Evolutionary conservation across 768 basidiomycete genomes (phyloP), one percentile per base, ranked within the genome.

Genomic region (Pisolithus albus): DNA sequence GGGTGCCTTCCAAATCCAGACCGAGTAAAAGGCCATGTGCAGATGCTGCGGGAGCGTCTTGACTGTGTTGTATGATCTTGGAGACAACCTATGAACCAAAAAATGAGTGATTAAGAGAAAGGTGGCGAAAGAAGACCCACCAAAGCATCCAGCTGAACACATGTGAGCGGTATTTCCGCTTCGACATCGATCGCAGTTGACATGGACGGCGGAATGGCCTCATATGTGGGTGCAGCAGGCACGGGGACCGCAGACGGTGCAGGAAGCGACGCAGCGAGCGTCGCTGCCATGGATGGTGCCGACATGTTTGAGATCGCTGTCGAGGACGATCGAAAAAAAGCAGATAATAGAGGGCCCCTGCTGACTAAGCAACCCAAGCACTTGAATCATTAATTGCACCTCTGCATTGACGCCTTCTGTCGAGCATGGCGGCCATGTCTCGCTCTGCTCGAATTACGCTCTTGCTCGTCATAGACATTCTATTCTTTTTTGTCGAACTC

Each of bases 131-230:
- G 37, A 43, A 40, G 30, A 60, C 87, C 66, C 66, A 93, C 93
- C 77, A 95, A 70, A 37, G 84, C 91, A 69, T 92, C 92, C 7
- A 97, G 70, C 68, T 92, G 88, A 13, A 96, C 88, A 52, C 69
- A 74, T 42, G 78, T 82, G 49, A 95, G 70, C 10, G 88, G 80
- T 60, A 93, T 90, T 58, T 89, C 85, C 41, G 85, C 92, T 72
- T 96, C 93, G 57, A 92, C 87, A 70, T 97, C 94, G 65, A 97
- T 84, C 48, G 84, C 85, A 66, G 89, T 92, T 42, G 92, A 81
- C 88, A 95, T 91, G 55, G 91, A 88, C 5, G 92, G 80, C 16
- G 94, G 94, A 55, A 96, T 90, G 41, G 84, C 84, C 69, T 93
- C 91, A 71, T 89, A 84, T 24, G 77, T 80, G 16, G 86, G 83